Evolutionary conservation across 441 rosid species (phyloP).

Genomic region (Gossypium gossypioides): DNA sequence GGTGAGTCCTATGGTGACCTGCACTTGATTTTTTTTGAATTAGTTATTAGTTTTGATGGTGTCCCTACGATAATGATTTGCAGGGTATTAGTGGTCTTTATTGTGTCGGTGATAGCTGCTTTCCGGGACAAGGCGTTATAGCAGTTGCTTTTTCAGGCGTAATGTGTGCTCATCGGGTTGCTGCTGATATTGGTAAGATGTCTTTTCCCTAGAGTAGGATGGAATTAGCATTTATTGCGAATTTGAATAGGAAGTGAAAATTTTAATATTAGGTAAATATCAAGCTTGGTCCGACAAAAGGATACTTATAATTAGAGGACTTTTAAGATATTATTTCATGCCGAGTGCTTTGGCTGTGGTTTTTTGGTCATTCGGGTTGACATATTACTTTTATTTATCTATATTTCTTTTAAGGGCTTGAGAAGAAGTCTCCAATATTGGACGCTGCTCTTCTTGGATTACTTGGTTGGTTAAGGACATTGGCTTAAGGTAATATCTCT

Average conservation of each 20-base stretch:
- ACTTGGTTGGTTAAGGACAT: slow-evolving; percentile 10
- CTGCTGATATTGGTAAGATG: slow-evolving; percentile 83
- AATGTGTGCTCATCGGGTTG: slow-evolving; percentile 94
- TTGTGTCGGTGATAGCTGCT: slow-evolving; percentile 95
- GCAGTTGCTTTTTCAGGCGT: slow-evolving; percentile 94
- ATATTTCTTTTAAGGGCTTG: slow-evolving; percentile 31
- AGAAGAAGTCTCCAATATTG: slow-evolving; percentile 61
- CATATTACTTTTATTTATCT: background rate
- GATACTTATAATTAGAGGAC: background rate
- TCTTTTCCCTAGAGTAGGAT: slow-evolving; percentile 9
- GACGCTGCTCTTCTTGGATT: background rate
- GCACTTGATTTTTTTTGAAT: background rate
- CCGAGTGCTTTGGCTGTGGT: background rate
- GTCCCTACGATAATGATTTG: slow-evolving; percentile 10
- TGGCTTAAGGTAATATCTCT: slow-evolving; percentile 37
- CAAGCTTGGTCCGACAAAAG: background rate
- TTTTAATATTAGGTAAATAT: no score
- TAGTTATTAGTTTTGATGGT: slow-evolving; percentile 2
- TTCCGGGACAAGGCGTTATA: slow-evolving; percentile 95
- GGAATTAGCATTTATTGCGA: background rate
- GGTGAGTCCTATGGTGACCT: slow-evolving; percentile 29
- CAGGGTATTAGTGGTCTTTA: slow-evolving; percentile 74
- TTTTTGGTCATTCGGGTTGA: background rate
- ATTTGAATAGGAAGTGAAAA: slow-evolving; percentile 4
- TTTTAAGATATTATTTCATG: background rate